These are phyloP conservation scores for Acorus gramineus DNA, from an alignment of 106 monocot species.

Conservation along the genomic window DNA sequence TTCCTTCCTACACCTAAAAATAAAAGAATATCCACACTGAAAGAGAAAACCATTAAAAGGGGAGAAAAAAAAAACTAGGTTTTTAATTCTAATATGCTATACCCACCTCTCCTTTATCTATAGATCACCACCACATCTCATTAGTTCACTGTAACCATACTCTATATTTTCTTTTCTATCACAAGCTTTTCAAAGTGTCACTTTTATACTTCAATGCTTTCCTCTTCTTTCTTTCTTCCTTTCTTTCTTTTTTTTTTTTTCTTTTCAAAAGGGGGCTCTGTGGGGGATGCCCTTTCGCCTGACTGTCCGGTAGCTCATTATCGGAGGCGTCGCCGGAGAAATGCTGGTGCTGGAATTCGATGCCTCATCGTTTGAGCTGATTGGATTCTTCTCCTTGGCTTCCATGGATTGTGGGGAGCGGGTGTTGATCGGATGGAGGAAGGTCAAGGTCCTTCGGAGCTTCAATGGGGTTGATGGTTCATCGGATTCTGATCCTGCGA, in stretches of 20 bases:
- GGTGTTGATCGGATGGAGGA: no score
- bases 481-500: no score
- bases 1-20: no score
- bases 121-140: neutral
- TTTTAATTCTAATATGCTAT: no score
- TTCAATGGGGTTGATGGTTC: no score
- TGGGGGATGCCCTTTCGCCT: slow-evolving; percentile 91
- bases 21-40: no score
- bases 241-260: neutral
- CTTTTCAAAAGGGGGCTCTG: slow-evolving; percentile 54
- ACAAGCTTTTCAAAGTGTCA: neutral
- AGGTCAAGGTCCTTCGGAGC: no score
- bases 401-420: no score
- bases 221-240: slow-evolving; percentile 1
- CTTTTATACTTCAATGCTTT: neutral
- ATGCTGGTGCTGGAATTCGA: slow-evolving; percentile 23
- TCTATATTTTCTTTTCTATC: slow-evolving; percentile 4
- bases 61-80: no score
- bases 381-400: neutral
- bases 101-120: no score
- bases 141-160: slow-evolving; percentile 11
- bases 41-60: no score
- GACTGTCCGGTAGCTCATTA: slow-evolving; percentile 50
- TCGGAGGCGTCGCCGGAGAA: slow-evolving; percentile 75
- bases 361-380: slow-evolving; percentile 18